A percentile compares a stretch with the other conserved stretches of the same genome.
These are phyloP conservation scores for Ogataea pignaliae DNA, from an alignment of 805 yeast genomes.

Conservation along the genomic window DNA sequence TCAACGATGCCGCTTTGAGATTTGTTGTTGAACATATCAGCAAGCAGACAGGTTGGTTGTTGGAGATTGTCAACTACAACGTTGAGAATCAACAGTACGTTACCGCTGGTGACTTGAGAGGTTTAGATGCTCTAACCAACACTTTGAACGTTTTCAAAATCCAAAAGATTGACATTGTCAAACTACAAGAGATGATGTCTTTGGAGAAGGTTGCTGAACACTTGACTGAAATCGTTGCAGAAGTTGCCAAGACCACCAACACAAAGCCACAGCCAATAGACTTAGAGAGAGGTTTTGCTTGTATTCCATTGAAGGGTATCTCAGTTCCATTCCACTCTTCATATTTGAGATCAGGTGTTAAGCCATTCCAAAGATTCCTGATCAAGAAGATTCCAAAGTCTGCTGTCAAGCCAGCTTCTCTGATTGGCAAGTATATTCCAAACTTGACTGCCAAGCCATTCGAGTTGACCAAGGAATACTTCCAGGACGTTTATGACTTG, in stretches of 20 bases:
- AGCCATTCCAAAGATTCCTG: conserved; percentile 97
- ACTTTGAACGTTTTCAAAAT: conserved; percentile 90
- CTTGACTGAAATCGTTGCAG: conserved; percentile 80
- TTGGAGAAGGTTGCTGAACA: conserved; percentile 87
- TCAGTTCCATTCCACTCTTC: conserved; percentile 99
- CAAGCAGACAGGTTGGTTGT: conserved; percentile 82
- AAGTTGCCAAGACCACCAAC: conserved; percentile 72
- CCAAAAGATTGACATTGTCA: conserved; percentile 90
- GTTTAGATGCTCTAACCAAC: conserved; percentile 85
- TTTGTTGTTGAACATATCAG: conserved; percentile 90
- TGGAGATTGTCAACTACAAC: conserved; percentile 96
- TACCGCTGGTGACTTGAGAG: conserved; percentile 97
- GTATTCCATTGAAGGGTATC: conserved; percentile 96
- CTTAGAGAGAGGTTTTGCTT: conserved; percentile 96
- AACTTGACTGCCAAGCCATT: conserved; percentile 98
- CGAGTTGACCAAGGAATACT: conserved; percentile 92
- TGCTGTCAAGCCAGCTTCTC: conserved; percentile 90
- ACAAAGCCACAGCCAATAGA: conserved; percentile 97
- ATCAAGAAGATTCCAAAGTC: conserved; percentile 92
- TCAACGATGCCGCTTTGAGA: conserved; percentile 89
- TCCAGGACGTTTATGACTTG: conserved; percentile 89
- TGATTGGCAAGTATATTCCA: conserved; percentile 95
- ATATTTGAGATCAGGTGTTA: conserved; percentile 97
- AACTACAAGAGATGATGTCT: conserved; percentile 75
- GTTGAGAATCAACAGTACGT: conserved; percentile 98